Percentiles rank a stretch among this genome's conserved stretches.
Evolutionary conservation across 176 grass and related monocot genomes (phyloP).

Genomic region (Paspalum notatum): DNA sequence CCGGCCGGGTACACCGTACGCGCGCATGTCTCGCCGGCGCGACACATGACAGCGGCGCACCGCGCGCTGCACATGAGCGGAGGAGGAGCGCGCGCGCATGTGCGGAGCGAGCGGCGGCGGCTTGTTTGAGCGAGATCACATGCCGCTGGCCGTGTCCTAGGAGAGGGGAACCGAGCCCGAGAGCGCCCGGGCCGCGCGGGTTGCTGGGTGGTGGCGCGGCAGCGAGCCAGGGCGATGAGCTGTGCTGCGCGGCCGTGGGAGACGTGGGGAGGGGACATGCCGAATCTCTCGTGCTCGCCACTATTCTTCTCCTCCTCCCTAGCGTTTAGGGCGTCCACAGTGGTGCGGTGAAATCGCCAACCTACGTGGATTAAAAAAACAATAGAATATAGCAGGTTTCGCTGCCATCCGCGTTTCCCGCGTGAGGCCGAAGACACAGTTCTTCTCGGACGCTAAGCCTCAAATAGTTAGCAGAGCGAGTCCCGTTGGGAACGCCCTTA

Average conservation of each 20-base stretch:
- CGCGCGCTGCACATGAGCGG: conserved; percentile 8
- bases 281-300: conserved; percentile 51
- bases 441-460: too few species aligned
- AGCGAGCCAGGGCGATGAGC: conserved; percentile 34
- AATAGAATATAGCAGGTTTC: too few species aligned
- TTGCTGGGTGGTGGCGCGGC: conserved; percentile 54
- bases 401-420: too few species aligned
- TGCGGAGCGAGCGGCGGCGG: not conserved
- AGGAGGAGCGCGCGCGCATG: not conserved
- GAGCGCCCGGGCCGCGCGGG: not conserved
- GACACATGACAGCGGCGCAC: conserved; percentile 14
- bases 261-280: conserved; percentile 24
- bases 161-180: conserved; percentile 28
- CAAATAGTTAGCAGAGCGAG: too few species aligned
- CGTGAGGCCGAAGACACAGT: too few species aligned
- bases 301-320: conserved; percentile 3
- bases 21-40: not conserved
- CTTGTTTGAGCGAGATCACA: conserved; percentile 14
- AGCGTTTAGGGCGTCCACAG: too few species aligned
- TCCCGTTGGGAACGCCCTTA: too few species aligned
- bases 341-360: too few species aligned
- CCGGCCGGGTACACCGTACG: not conserved
- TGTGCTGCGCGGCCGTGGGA: conserved; percentile 28
- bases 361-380: too few species aligned
- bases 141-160: conserved; percentile 30